Percentiles rank a stretch among this genome's conserved stretches.
Evolutionary conservation across 2,329 filamentous ascomycete genomes (phyloP).

Genomic region (Geosmithia putterillii): DNA sequence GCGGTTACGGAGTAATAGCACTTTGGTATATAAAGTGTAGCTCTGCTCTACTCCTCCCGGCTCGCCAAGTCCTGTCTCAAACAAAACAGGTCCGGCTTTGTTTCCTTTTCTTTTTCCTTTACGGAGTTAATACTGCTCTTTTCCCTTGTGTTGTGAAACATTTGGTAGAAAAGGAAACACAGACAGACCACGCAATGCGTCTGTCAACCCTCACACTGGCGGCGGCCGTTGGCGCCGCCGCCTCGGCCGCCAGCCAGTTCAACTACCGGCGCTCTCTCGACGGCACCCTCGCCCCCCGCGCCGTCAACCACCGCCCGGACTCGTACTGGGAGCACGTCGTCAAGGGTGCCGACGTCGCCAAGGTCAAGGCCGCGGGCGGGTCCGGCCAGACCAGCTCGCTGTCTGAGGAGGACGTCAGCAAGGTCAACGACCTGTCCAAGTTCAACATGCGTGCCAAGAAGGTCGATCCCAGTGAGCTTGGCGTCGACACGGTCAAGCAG

Average conservation of each 20-base stretch:
- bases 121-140: too few relatives aligned
- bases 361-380: constrained; percentile 54
- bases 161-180: not conserved
- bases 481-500: constrained; percentile 90
- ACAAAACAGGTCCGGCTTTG: too few relatives aligned
- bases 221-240: constrained; percentile 68
- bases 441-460: constrained; percentile 87
- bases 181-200: constrained; percentile 52
- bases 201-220: constrained; percentile 68
- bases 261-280: not conserved
- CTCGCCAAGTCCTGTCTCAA: too few relatives aligned
- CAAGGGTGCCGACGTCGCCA: constrained; percentile 71
- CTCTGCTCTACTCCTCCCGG: too few relatives aligned
- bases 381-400: not conserved
- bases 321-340: constrained; percentile 84
- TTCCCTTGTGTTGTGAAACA: too few relatives aligned
- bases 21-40: too few relatives aligned
- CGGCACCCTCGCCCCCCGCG: not conserved
- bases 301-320: constrained; percentile 43
- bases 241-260: constrained; percentile 32
- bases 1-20: too few relatives aligned
- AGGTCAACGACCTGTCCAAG: constrained; percentile 71
- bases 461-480: constrained; percentile 73
- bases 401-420: constrained; percentile 27
- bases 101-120: too few relatives aligned